Conservation (phyloP, 2,329 filamentous ascomycete genomes). For the Sclerotinia subarctica region DNA sequence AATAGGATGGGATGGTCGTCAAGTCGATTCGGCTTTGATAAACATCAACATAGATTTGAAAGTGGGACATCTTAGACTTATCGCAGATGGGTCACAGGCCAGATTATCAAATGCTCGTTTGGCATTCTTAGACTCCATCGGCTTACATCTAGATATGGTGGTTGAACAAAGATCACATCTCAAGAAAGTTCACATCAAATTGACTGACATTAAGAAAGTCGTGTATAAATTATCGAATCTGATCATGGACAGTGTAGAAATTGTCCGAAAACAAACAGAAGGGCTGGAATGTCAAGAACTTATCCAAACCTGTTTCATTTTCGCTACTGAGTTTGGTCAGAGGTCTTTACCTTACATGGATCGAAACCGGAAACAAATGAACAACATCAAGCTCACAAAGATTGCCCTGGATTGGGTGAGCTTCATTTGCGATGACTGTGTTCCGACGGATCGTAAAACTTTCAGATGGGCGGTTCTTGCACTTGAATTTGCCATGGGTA, state of each 20-base stretch:
- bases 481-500: slow-evolving; percentile 94
- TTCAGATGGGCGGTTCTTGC: slow-evolving; percentile 97
- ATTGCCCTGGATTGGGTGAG: slow-evolving; percentile 95
- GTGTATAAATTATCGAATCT: slow-evolving; percentile 95
- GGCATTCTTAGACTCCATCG: slow-evolving; percentile 73
- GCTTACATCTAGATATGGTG: slow-evolving; percentile 80
- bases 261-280: slow-evolving; percentile 79
- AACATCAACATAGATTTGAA: slow-evolving; percentile 83
- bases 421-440: slow-evolving; percentile 96
- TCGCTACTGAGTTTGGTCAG: slow-evolving; percentile 98
- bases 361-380: slow-evolving; percentile 91
- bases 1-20: slow-evolving; percentile 77
- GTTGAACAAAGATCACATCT: slow-evolving; percentile 93
- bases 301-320: slow-evolving; percentile 96
- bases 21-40: slow-evolving; percentile 66
- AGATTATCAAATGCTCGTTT: slow-evolving; percentile 75
- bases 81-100: slow-evolving; percentile 81
- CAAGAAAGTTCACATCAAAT: slow-evolving; percentile 82
- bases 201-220: slow-evolving; percentile 93
- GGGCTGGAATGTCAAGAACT: slow-evolving; percentile 89
- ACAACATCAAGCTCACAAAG: slow-evolving; percentile 91
- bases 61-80: slow-evolving; percentile 77
- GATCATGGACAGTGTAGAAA: slow-evolving; percentile 98
- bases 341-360: slow-evolving; percentile 94
- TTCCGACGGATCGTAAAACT: slow-evolving; percentile 89